Conservation (phyloP, 768 basidiomycete genomes). For the Kwoniella pini region DNA sequence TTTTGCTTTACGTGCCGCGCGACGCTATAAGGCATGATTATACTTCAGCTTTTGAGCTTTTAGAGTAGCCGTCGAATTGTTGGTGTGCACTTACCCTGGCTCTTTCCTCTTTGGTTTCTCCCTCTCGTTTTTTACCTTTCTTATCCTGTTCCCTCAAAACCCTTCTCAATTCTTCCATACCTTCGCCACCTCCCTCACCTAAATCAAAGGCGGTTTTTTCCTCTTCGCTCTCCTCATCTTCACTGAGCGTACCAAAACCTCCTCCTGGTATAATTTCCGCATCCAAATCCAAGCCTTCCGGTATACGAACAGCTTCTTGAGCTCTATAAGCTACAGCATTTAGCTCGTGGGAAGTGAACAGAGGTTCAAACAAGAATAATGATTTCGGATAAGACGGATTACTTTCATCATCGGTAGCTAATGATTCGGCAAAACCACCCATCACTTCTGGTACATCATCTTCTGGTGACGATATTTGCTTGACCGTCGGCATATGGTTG, state of each 20-base stretch:
- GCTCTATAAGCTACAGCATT: conserved; percentile 79
- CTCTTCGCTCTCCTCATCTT: conserved; percentile 29
- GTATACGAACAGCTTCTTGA: conserved; percentile 76
- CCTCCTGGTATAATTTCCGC: conserved; percentile 70
- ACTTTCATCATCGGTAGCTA: conserved; percentile 41
- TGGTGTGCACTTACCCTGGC: conserved; percentile 68
- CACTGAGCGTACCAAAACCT: conserved; percentile 31
- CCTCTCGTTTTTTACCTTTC: conserved; percentile 42
- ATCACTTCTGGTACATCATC: conserved; percentile 41
- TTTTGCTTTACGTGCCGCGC: conserved; percentile 72
- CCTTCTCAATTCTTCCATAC: conserved; percentile 49
- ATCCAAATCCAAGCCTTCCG: conserved; percentile 83
- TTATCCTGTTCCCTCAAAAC: conserved; percentile 54
- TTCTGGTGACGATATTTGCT: background rate
- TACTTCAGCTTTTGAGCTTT: no score
- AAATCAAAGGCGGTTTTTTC: conserved; percentile 51
- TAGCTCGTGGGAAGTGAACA: conserved; percentile 75
- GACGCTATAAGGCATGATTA: conserved; percentile 60
- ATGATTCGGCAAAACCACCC: conserved; percentile 53
- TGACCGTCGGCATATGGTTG: conserved; percentile 28
- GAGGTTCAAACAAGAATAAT: conserved; percentile 76
- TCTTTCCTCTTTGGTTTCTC: conserved; percentile 57
- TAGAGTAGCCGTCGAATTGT: no score
- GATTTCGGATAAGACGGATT: conserved; percentile 79
- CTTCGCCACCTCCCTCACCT: conserved; percentile 47